Base-by-base conservation (phyloP, 768 basidiomycete genomes). In the Trametes coccinea region DNA sequence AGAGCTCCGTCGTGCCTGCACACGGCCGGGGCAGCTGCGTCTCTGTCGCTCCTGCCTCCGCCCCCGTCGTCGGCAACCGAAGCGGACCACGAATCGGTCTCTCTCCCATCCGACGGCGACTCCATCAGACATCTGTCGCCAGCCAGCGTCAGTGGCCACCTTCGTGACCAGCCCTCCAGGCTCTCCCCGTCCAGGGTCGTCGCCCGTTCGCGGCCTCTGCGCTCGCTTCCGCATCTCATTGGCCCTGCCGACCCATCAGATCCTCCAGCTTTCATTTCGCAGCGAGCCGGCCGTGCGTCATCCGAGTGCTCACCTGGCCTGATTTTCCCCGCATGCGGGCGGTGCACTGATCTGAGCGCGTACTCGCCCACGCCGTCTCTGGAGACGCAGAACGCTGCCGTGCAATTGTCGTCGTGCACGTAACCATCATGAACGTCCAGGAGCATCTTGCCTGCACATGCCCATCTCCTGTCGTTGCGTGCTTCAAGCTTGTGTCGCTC, bases 41-140 rank as follows among this genome's bases (percentile, higher is more conserved):
- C 5, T 49, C 11, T 17, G 22, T 17, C 10, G 40, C 53, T 22
- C 14, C 53, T n/a, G 29, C 31, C 29, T 55, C 53, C 34, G 11
- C 16, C 29, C 43, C 30, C 27, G 14, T 55, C 16, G 34, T 11
- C 34, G 5, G 34, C 34, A 5, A 6, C 34, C 34, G 34, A 37
- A 37, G 41, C 13, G 41, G n/a, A 11, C 29, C 29, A 17, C 22
- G 17, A 13, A 41, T 57, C 56, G 48, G 48, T n/a, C 14, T 43
- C 29, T 34, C 14, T 51, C 34, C 14, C 45, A 40, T 60, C 59
- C 52, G 44, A 39, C 40, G 27, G 9, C 51, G 3, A 53, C 39
- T 40, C 47, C 53, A 59, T 59, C 57, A 59, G 48, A 55, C 53
- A 55, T 55, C 60, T 61, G 60, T 60, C 51, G 52, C 45, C 50